Evolutionary conservation across 805 yeast species (phyloP), one percentile per base, ranked within the genome.

Genomic region (Saturnispora kantuleensis): DNA sequence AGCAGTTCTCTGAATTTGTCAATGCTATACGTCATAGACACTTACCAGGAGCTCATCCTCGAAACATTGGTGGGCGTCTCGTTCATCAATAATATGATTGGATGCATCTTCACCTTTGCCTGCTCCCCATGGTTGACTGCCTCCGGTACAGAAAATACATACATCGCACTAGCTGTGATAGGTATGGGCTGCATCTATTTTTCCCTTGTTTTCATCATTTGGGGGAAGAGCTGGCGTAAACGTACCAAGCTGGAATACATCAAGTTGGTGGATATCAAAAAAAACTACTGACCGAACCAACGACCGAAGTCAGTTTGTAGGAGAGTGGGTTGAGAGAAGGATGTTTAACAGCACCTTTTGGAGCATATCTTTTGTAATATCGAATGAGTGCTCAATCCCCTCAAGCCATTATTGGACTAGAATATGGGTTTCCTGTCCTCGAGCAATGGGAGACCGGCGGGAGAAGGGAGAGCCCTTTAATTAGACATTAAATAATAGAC

Each of bases 1-100:
- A 82, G 84, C 51, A 76, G 82, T 32, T 73, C 81, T 10, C 81
- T 84, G 48, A 86, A 81, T 52, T 71, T 79, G 31, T 75, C 84
- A 33, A 70, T 80, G 76, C 65, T 78, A 2, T 79, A 79, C 51
- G 66, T 77, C 44, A 77, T 80, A 77, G 84, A 79, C 53, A 68
- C 79, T 4, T 80, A 79, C 51, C 82, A 83, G 1, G 82, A 77
- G 35, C 66, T 79, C 64, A 78, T 79, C 33, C 64, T 79, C 48
- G 84, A 79, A 58, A 75, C 79, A 43, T 71, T 80, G 76, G 82
- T 77, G 11, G 81, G 80, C 31, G 83, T 79, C 13, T 59, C 76
- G 5, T 72, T 80, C 39, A 77, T 80, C 51, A 78, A 78, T 62
- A 80, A 80, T 57, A 60, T 74, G 40, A 68, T 79, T 49, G 82